Evolutionary conservation across 305 asterid genomes (phyloP).

Genomic region (Ajuga reptans): DNA sequence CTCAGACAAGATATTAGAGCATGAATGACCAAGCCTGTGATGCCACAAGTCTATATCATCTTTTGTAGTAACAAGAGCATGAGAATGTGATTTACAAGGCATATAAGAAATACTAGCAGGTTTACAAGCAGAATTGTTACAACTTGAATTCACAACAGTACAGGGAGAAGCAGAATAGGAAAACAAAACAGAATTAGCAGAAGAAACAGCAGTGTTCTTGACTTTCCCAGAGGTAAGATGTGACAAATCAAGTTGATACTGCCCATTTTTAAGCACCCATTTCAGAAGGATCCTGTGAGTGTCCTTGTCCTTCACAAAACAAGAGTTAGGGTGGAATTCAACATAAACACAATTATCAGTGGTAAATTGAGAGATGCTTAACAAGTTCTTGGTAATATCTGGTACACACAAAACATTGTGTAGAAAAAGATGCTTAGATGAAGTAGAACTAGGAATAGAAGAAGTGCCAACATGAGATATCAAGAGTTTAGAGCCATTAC

Average conservation of each 20-base stretch:
- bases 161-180: not conserved
- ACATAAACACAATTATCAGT: not conserved
- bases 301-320: not conserved
- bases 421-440: not conserved
- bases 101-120: too few relatives aligned
- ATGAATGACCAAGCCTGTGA: too few relatives aligned
- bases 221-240: not conserved
- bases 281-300: not conserved
- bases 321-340: not conserved
- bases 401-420: too few relatives aligned
- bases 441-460: not conserved
- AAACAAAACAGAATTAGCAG: not conserved
- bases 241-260: not conserved
- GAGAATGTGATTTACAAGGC: too few relatives aligned
- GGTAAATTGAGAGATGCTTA: not conserved
- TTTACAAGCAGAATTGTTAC: too few relatives aligned
- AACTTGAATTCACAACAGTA: too few relatives aligned
- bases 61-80: too few relatives aligned
- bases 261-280: not conserved
- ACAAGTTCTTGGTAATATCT: not conserved
- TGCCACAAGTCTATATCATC: too few relatives aligned
- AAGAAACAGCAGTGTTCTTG: too few relatives aligned
- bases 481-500: not conserved
- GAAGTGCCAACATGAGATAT: not conserved
- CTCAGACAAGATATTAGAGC: too few relatives aligned